Evolutionary conservation across 2,329 filamentous ascomycete species (phyloP), one percentile per base, ranked within the genome.

Genomic region (Colletotrichum sp.): DNA sequence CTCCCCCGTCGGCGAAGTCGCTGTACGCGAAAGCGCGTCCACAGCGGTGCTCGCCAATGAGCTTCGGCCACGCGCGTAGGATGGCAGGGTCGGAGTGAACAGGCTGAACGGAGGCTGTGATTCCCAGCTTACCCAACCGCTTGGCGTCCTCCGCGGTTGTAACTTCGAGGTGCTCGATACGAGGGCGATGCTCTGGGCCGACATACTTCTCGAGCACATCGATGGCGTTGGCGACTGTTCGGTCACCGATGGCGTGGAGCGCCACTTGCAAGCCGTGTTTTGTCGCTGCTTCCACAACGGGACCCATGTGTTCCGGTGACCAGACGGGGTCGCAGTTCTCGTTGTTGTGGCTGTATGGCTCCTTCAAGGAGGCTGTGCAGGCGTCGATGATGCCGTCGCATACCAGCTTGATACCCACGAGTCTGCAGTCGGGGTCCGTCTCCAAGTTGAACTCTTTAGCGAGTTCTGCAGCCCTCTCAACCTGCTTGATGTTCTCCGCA

Each of bases 111-210:
- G 89, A 91, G 0, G 90, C 90, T 3, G 90, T 91, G 82, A 94
- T 93, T 64, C 91, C 90, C 5, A 92, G 84, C 32, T 84, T 80
- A 7, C 91, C 92, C 1, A 94, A 86, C 2, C 91, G 84, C 6
- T 80, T 84, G 2, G 90, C 92, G 79, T 93, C 92, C 70, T 86
- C 84, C 0, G 85, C 85, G 0, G 86, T 87, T 0, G 91, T 86
- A 32, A 94, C 85, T 81, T 94, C 92, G 6, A 94, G 85, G 80
- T 94, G 92, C 82, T 94, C 92, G 77, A 94, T 91, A 19, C 92
- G 87, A 67, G 92, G 92, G 3, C 92, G 87, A 11, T 87, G 86
- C 2, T 84, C 85, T 0, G 87, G 85, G 76, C 83, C 84, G 0
- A 83, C 86, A 64, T 83, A 84, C 76, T 79, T 82, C 30, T 83